Base-by-base conservation (phyloP, 768 basidiomycete genomes). In the Pleurotus tuoliensis region DNA sequence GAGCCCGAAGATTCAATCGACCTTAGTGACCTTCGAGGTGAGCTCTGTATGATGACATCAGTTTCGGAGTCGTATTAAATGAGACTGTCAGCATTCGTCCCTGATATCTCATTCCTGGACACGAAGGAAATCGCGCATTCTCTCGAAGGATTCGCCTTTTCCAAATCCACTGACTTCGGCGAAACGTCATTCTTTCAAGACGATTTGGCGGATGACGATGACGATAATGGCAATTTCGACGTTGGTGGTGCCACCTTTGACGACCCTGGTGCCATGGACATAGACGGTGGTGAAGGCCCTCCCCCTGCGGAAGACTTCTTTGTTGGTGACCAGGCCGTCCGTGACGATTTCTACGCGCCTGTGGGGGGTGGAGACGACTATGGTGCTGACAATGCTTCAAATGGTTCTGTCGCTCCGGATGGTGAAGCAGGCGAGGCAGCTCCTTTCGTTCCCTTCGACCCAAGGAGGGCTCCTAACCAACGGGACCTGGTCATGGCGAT, bases 401-500 rank as follows among this genome's bases (percentile, higher is more conserved):
- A 73, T 49, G 80, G 73, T 1, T 82, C 81, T 16, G 77, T 76
- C 24, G 78, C 70, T 11, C 73, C 72, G 18, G 69, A 72, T 7
- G 76, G 67, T 5, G 66, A 68, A 3, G 70, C 73, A 2, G 87
- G 82, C 3, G 46, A 18, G 2, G 38, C 51, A 37, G 51, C 51
- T n/a, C 73, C 73, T 5, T 82, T 83, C 57, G 82, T 86, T 11
- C 85, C 90, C 1, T 99, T 96, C 66, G 94, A 98, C 69, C 94
- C 94, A 6, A 79, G 90, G 38, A 77, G 79, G n/a, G 77, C 79
- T 44, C 87, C 88, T 5, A 87, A 84, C 60, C 85, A 91, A 56
- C 79, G 88, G 4, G 91, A 94, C 60, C 75, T 96, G 25, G 82
- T 94, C 49, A 82, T 98, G 80, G 91, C 91, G 0, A 90, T 97